These are phyloP conservation scores for Fusarium sublunatum DNA, from an alignment of 2,329 filamentous ascomycete genomes.

Conservation along the genomic window DNA sequence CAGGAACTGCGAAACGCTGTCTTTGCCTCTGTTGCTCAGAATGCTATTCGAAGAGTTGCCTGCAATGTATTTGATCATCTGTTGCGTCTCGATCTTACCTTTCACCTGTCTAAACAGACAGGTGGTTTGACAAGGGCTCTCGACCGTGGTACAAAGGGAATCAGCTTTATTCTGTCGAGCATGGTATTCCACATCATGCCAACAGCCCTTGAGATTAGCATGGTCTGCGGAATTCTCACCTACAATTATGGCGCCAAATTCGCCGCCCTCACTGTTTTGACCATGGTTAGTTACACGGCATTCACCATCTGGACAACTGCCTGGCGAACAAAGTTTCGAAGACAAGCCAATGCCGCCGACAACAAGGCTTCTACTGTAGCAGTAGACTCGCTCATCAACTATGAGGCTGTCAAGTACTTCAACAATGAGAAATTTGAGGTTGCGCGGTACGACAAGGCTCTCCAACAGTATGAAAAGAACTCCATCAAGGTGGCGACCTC, in stretches of 20 bases:
- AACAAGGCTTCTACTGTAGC: conserved; percentile 95
- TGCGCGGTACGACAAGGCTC: conserved; percentile 85
- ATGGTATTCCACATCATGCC: conserved; percentile 99
- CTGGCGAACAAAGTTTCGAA: conserved; percentile 96
- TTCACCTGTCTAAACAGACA: conserved; percentile 94
- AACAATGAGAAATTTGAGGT: conserved; percentile 99
- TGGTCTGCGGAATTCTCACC: conserved; percentile 96
- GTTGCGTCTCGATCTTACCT: conserved; percentile 87
- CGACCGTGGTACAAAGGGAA: conserved; percentile 96
- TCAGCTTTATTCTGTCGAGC: conserved; percentile 94
- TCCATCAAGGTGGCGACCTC: conserved; percentile 98
- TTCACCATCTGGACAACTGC: conserved; percentile 97
- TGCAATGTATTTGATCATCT: conserved; percentile 93
- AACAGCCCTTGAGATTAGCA: conserved; percentile 90
- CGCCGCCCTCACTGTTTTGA: conserved; percentile 87
- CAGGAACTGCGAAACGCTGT: conserved; percentile 96
- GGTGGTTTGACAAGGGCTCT: conserved; percentile 94
- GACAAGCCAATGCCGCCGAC: conserved; percentile 94
- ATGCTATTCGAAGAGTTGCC: conserved; percentile 91
- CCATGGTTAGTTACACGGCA: conserved; percentile 94
- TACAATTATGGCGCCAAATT: conserved; percentile 95
- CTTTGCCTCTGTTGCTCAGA: conserved; percentile 96
- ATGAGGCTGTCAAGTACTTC: conserved; percentile 99
- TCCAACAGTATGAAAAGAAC: conserved; percentile 88
- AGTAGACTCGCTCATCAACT: conserved; percentile 97